Base-by-base conservation (phyloP, 768 basidiomycete genomes). In the Podaxis carcinomalis region DNA sequence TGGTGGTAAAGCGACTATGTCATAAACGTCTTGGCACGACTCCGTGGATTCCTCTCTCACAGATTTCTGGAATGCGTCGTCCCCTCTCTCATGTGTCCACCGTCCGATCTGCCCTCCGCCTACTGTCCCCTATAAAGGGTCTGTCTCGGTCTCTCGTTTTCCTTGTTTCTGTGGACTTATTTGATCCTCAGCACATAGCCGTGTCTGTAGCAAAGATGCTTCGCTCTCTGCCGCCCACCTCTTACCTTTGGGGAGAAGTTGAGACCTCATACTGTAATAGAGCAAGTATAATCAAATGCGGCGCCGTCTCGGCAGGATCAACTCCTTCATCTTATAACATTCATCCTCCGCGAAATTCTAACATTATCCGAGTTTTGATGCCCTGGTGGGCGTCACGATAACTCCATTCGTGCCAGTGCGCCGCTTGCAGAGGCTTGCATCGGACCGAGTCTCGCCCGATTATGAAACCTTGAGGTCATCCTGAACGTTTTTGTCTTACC, bases 1-100 rank as follows among this genome's bases (percentile, higher is more conserved):
- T 50, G 61, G 59, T 54, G 63, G 65, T 53, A 66, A 64, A 56
- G 65, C 60, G 44, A 63, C 65, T 37, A 51, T 64, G 47, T 63
- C 55, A 55, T 57, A 46, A 32, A 51, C 51, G 44, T 66, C 63
- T 57, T 63, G 62, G 64, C 62, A 63, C 60, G 62, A 62, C 46
- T 58, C 58, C 56, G 25, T 46, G 42, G 59, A 32, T 47, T 60
- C 52, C 52, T 46, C 51, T 60, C 59, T 60, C 52, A 54, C 51
- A 35, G 53, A 46, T 52, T 59, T 59, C 27, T 23, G 57, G 40
- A 23, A 23, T 40, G 50, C 57, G n/a, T 39, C 53, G 55, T 28
- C 47, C 13, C 44, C 40, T 27, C 51, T 60, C 53, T 54, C 51
- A 62, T 50, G 39, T 49, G 25, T 32, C 36, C 57, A 28, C 36